These are phyloP conservation scores for Epithemia pelagica DNA, from an alignment of 108 stramenopile genomes.

Conservation along the genomic window DNA sequence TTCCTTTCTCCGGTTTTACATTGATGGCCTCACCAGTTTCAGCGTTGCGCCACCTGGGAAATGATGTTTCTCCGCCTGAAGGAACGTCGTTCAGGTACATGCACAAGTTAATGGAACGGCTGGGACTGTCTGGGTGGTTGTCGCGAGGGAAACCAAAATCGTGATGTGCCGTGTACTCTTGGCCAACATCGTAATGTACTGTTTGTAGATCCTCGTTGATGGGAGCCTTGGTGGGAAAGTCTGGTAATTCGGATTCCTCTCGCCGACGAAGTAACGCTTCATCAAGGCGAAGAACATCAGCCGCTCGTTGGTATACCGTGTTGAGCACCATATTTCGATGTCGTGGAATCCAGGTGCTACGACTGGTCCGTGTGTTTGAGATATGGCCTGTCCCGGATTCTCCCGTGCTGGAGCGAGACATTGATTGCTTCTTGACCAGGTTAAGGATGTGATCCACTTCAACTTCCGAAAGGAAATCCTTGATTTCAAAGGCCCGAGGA, in stretches of 20 bases:
- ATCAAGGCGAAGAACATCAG: slow-evolving; percentile 36
- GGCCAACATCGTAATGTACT: slow-evolving; percentile 33
- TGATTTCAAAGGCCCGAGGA: slow-evolving; percentile 56
- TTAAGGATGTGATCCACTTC: slow-evolving; percentile 50
- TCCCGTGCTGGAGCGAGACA: slow-evolving; percentile 40
- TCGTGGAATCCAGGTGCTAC: slow-evolving; percentile 39
- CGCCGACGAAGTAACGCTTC: slow-evolving; percentile 44
- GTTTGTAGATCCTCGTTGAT: slow-evolving; percentile 43
- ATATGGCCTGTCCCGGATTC: background rate
- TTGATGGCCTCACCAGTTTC: slow-evolving; percentile 23
- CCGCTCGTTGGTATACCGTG: slow-evolving; percentile 37
- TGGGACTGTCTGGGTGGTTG: slow-evolving; percentile 29
- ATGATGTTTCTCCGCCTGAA: slow-evolving; percentile 46
- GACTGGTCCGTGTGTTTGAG: slow-evolving; percentile 38
- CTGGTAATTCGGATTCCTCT: slow-evolving; percentile 6
- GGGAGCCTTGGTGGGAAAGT: slow-evolving; percentile 5
- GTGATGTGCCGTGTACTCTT: slow-evolving; percentile 49
- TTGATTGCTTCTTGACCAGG: slow-evolving; percentile 27
- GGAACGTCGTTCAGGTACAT: slow-evolving; percentile 52
- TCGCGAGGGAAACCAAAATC: slow-evolving; percentile 39
- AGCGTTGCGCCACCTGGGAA: slow-evolving; percentile 39
- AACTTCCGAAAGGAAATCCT: slow-evolving; percentile 42
- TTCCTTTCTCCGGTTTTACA: slow-evolving; percentile 35
- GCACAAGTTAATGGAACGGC: slow-evolving; percentile 46
- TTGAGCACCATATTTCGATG: slow-evolving; percentile 28